These are phyloP conservation scores for Rhodotorula sp. DNA, from an alignment of 1,284 basidiomycete genomes.

Conservation along the genomic window DNA sequence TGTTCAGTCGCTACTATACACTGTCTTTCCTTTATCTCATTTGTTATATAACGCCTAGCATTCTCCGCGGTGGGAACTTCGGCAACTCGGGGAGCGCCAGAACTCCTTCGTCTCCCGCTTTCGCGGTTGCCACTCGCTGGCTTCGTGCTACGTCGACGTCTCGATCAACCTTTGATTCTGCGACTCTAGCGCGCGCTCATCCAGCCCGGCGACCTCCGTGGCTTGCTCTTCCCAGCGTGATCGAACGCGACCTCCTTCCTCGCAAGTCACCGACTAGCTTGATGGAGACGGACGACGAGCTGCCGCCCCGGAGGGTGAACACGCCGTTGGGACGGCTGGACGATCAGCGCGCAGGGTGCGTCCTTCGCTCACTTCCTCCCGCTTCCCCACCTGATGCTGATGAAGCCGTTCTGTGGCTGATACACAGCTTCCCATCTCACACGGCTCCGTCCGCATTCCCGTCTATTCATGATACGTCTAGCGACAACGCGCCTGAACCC, in stretches of 20 bases:
- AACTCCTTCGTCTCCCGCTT: too few relatives aligned
- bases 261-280: background rate
- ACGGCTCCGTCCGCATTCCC: background rate
- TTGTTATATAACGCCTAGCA: too few relatives aligned
- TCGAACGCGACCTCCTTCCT: background rate
- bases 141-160: too few relatives aligned
- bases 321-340: background rate
- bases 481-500: background rate
- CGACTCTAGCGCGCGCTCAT: background rate
- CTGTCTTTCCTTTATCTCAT: too few relatives aligned
- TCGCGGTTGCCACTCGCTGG: too few relatives aligned
- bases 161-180: background rate
- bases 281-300: constrained; percentile 1
- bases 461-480: background rate
- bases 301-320: background rate
- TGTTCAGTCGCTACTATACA: too few relatives aligned
- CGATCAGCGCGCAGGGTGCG: constrained; percentile 8
- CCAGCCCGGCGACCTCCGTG: background rate
- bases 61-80: too few relatives aligned
- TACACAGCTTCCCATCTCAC: background rate
- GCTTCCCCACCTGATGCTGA: background rate
- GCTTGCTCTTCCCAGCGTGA: background rate
- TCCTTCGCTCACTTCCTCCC: background rate
- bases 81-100: too few relatives aligned
- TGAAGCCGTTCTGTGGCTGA: background rate